phyloP scores from a whole-genome alignment of 768 basidiomycete species.

The Stropharia rugosoannulata region DNA sequence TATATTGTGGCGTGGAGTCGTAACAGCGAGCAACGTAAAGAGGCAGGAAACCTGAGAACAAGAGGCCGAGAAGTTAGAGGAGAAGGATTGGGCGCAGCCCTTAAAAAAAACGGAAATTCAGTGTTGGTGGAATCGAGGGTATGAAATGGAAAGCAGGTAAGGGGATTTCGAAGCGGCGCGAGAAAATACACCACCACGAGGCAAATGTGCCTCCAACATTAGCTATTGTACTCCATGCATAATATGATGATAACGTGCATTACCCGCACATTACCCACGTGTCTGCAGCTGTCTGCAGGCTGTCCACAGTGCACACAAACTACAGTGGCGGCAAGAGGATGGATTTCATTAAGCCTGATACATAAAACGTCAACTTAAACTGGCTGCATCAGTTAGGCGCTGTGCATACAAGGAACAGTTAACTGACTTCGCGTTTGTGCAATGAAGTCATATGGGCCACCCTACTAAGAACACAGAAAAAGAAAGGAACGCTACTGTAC shows the following conservation, averaged over 20 bases:
- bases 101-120: neutral
- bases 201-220: conserved; percentile 8
- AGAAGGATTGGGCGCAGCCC: conserved; percentile 20
- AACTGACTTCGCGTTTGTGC: neutral
- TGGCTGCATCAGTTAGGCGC: no score
- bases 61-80: neutral
- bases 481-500: conserved; percentile 1
- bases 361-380: neutral
- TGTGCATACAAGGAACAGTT: no score
- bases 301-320: neutral
- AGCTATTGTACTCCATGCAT: neutral
- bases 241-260: no score
- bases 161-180: conserved; percentile 1
- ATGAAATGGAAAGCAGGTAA: conserved; percentile 3
- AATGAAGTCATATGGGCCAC: neutral
- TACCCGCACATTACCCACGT: neutral
- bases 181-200: conserved; percentile 11
- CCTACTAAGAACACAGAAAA: neutral
- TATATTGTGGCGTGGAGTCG: neutral
- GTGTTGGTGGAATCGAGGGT: neutral
- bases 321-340: neutral
- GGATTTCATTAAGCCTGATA: neutral
- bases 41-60: neutral
- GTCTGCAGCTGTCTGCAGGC: neutral
- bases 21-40: neutral